Base-by-base conservation (phyloP, 257 asterid species). In the Fraxinus excelsior region DNA sequence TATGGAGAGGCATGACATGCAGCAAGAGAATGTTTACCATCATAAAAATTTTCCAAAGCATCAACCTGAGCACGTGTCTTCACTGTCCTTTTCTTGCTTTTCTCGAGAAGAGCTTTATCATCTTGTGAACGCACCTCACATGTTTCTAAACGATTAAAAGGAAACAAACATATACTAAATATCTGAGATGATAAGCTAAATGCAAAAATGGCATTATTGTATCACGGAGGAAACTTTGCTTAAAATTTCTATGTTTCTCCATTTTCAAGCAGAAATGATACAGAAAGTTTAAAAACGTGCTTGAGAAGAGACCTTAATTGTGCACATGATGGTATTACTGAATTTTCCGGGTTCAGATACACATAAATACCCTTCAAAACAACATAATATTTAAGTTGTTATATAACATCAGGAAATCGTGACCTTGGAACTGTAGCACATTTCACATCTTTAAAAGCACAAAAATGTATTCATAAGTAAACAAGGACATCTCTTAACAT, bases 1-100 rank as follows among this genome's bases (percentile, higher is more conserved):
- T 46, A 23, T 12, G 29, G 37, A 71, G 67, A 71, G 76, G 25
- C 49, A 37, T 77, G 56, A 78, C 14, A 71, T 38, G 71, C 51
- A 69, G 38, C 62, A 72, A 23, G 74, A 78, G 74, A 28, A 31
- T 66, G 76, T 73, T 70, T 88, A 91, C 97, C 96, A 49, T 77
- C 86, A 76, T 91, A 92, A 73, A 89, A 90, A 65, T 83, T 83
- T 86, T 92, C 97, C 72, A 91, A 71, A 79, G 94, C 97, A 79
- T 86, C 86, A 70, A 91, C 81, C 85, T 93, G 97, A 70, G 89
- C 85, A 70, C 78, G 87, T 7, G 94, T 87, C 84, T 93, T 93
- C 78, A 90, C 90, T 5, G 75, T 88, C 86, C 96, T 86, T 84
- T 90, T 93, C 83, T 73, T 82, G 84, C 79, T 90, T 85, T 82